Evolutionary conservation across 2,329 filamentous ascomycete genomes (phyloP), one percentile per base, ranked within the genome.

Genomic region (Pochonia chlamydosporia): DNA sequence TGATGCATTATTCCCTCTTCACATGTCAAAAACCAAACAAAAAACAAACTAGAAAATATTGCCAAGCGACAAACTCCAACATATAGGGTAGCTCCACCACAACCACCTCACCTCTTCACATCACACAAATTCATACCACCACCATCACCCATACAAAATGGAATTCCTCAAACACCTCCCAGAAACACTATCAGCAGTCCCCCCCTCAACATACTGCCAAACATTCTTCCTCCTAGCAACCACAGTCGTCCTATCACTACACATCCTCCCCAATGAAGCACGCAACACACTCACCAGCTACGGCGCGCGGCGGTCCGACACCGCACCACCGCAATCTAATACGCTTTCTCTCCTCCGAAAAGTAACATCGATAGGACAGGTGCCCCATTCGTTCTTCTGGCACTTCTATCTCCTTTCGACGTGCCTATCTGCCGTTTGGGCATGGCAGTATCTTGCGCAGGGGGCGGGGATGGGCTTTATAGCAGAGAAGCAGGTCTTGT

Each of bases 301-400:
- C 49, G 78, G 77, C 13, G 70, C 76, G 6, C 70, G 76, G 26
- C 56, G 60, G 33, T 54, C 54, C 31, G 43, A 33, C 46, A n/a
- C 14, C 10, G 21, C 39, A 21, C 20, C 31, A 4, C 7, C 31
- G 7, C 31, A 4, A 23, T 33, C 35, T 14, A 11, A 26, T 9
- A n/a, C 16, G n/a, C 14, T 7, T 9, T 36, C 28, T 5, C 3
- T 42, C 11, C 20, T 48, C 8, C 56, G 58, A 44, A 56, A 56
- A 44, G 36, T 70, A 26, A 55, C 59, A 20, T 50, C 59, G 36
- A 54, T 54, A 43, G 67, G 68, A 54, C 79, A 80, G 61, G 85
- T 96, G 30, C 90, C 92, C 20, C 93, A 97, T 68, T 78, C 78
- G 52, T 97, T 88, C 83, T 97, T 97, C 65, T 78, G 76, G 37